These are phyloP conservation scores for Trichopus zeylanicus DNA, from an alignment of 116 monocot genomes.

Conservation along the genomic window DNA sequence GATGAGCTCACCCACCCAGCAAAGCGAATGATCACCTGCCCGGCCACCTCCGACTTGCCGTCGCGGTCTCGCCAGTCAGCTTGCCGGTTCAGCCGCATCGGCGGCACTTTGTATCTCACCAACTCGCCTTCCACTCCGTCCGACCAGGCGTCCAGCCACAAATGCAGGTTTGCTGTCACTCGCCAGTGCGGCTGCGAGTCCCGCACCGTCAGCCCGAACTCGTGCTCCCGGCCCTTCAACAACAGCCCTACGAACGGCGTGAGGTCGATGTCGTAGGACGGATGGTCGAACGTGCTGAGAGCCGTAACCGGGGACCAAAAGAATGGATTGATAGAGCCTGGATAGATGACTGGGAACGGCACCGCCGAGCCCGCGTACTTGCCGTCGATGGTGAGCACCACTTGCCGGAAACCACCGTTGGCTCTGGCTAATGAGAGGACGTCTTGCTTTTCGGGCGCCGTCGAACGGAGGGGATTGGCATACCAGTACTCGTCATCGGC, in stretches of 20 bases:
- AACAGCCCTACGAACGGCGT: slow-evolving; percentile 26
- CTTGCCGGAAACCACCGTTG: slow-evolving; percentile 35
- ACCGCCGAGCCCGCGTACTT: slow-evolving; percentile 28
- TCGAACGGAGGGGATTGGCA: slow-evolving; percentile 18
- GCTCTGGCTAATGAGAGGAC: background rate
- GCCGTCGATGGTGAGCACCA: slow-evolving; percentile 30
- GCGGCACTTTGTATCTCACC: slow-evolving; percentile 14
- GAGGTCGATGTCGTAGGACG: slow-evolving; percentile 28
- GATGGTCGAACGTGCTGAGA: slow-evolving; percentile 36
- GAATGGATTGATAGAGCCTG: slow-evolving; percentile 24
- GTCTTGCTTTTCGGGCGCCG: background rate
- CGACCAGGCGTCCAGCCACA: slow-evolving; percentile 32
- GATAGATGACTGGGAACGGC: slow-evolving; percentile 32
- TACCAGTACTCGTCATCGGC: slow-evolving; percentile 33
- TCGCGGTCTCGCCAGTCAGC: slow-evolving; percentile 19
- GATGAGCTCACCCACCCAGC: slow-evolving; percentile 39
- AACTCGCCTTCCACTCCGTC: slow-evolving; percentile 10
- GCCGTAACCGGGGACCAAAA: slow-evolving; percentile 38
- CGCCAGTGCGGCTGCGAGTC: slow-evolving; percentile 20
- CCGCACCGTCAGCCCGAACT: slow-evolving; percentile 29
- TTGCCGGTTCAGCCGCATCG: slow-evolving; percentile 14
- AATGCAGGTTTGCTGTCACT: slow-evolving; percentile 25
- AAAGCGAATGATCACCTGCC: slow-evolving; percentile 10
- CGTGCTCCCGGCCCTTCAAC: slow-evolving; percentile 26
- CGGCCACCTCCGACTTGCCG: slow-evolving; percentile 24